Percentiles rank a stretch among this genome's conserved stretches.
Evolutionary conservation across 495 filamentous ascomycete species (phyloP).

Genomic region (Sordaria brevicollis): DNA sequence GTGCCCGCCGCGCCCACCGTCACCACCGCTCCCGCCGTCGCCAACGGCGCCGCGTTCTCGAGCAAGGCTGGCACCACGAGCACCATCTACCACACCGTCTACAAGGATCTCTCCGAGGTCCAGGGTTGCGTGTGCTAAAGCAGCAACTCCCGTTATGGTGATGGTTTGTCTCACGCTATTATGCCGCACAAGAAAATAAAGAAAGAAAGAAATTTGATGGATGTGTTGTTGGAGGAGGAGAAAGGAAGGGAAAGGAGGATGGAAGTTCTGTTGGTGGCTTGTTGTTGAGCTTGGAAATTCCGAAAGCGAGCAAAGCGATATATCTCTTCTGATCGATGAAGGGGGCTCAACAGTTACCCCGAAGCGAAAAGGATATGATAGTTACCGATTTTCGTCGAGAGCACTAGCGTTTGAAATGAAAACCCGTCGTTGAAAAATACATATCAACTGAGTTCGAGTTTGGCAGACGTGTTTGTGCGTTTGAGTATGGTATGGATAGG

Average conservation of each 20-base stretch:
- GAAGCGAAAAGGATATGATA: background rate
- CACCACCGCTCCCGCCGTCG: constrained; percentile 2
- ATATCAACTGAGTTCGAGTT: background rate
- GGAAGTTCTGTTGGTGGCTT: background rate
- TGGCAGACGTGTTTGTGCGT: background rate
- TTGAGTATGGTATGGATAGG: background rate
- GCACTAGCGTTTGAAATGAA: background rate
- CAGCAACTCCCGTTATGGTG: too few relatives aligned
- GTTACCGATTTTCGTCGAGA: background rate
- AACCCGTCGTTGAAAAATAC: background rate
- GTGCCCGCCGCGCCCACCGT: constrained; percentile 1
- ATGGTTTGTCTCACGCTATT: background rate
- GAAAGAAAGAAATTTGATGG: background rate
- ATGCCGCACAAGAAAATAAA: background rate
- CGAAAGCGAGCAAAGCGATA: background rate
- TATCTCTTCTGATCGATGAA: background rate
- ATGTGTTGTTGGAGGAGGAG: background rate
- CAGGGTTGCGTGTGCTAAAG: constrained; percentile 1
- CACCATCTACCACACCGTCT: constrained; percentile 18
- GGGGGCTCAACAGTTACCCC: background rate
- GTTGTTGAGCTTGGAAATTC: background rate
- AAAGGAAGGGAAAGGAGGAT: background rate
- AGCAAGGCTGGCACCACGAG: constrained; percentile 6
- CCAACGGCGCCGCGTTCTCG: background rate
- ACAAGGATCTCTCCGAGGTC: constrained; percentile 17